Percentiles rank a stretch among this genome's conserved stretches.
Conservation (phyloP, 805 yeast genomes). For the Ogataea nonfermentans region DNA sequence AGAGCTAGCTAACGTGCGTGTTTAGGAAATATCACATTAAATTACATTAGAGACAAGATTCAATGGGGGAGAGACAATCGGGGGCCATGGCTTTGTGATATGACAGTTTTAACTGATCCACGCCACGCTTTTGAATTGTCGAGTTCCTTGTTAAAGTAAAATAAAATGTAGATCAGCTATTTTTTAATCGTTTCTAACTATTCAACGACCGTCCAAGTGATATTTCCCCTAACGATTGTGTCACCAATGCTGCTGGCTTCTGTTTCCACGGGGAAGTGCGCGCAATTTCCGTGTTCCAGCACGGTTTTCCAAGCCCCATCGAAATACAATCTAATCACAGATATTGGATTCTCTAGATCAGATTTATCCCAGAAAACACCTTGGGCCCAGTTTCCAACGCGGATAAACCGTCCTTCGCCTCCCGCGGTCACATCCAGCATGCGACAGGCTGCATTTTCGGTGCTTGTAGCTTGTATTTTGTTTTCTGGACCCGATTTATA, state of each 20-base stretch:
- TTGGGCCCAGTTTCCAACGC: conserved; percentile 52
- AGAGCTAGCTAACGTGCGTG: conserved; percentile 6
- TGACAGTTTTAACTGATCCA: too few relatives aligned
- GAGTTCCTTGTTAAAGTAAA: too few relatives aligned
- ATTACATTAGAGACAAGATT: too few relatives aligned
- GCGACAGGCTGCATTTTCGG: conserved; percentile 13
- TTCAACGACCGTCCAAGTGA: conserved; percentile 27
- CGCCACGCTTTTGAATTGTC: too few relatives aligned
- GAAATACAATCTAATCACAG: conserved; percentile 20
- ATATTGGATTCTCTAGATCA: conserved; percentile 26
- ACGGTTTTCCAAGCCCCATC: conserved; percentile 14
- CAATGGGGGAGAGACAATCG: neutral
- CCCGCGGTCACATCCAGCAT: conserved; percentile 25
- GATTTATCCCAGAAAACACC: conserved; percentile 41
- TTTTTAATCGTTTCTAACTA: conserved; percentile 1
- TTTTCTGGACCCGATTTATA: conserved; percentile 31
- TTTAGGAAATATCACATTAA: neutral
- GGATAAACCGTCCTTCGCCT: conserved; percentile 43
- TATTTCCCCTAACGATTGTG: conserved; percentile 9
- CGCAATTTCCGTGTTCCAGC: conserved; percentile 20
- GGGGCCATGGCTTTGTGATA: too few relatives aligned
- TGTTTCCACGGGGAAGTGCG: conserved; percentile 15
- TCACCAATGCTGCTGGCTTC: conserved; percentile 13
- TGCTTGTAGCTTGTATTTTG: conserved; percentile 10
- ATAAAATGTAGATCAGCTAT: too few relatives aligned